phyloP scores from a whole-genome alignment of 2,329 filamentous ascomycete species.

The Phoma sp. region DNA sequence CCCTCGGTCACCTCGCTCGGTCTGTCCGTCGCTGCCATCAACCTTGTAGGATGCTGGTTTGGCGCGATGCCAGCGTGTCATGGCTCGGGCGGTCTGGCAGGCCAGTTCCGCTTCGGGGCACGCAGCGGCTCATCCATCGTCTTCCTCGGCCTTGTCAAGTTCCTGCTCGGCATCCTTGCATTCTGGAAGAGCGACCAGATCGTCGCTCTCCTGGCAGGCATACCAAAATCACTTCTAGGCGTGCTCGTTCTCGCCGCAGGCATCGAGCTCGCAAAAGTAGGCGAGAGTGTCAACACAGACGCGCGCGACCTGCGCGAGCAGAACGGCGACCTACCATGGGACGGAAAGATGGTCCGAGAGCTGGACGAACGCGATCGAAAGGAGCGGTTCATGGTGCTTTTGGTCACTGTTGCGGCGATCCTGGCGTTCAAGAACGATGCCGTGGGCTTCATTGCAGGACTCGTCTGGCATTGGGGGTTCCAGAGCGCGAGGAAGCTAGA shows the following conservation, averaged over 20 bases:
- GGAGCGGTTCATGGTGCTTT: slow-evolving; percentile 86
- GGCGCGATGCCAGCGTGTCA: slow-evolving; percentile 96
- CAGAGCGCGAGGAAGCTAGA: slow-evolving; percentile 30
- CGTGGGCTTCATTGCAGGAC: slow-evolving; percentile 81
- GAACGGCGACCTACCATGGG: slow-evolving; percentile 32
- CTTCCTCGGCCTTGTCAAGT: slow-evolving; percentile 76
- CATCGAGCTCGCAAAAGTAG: slow-evolving; percentile 84
- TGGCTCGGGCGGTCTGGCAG: slow-evolving; percentile 87
- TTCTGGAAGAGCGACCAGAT: slow-evolving; percentile 73
- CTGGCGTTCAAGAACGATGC: slow-evolving; percentile 90
- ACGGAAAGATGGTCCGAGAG: slow-evolving; percentile 56
- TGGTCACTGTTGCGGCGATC: slow-evolving; percentile 81
- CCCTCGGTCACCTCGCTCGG: slow-evolving; percentile 80
- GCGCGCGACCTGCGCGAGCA: slow-evolving; percentile 63
- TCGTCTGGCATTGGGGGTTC: slow-evolving; percentile 78
- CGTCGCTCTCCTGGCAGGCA: slow-evolving; percentile 71
- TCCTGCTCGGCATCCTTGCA: slow-evolving; percentile 69
- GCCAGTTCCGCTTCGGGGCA: slow-evolving; percentile 89
- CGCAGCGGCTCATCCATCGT: slow-evolving; percentile 85
- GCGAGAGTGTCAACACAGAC: slow-evolving; percentile 79
- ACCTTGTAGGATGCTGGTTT: slow-evolving; percentile 86
- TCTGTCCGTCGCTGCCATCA: slow-evolving; percentile 81
- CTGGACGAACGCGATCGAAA: slow-evolving; percentile 71
- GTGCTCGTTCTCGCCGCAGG: slow-evolving; percentile 91
- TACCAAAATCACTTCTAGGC: slow-evolving; percentile 78